phyloP scores from a whole-genome alignment of 2,329 filamentous ascomycete genomes.

The Aschersonia sp. region DNA sequence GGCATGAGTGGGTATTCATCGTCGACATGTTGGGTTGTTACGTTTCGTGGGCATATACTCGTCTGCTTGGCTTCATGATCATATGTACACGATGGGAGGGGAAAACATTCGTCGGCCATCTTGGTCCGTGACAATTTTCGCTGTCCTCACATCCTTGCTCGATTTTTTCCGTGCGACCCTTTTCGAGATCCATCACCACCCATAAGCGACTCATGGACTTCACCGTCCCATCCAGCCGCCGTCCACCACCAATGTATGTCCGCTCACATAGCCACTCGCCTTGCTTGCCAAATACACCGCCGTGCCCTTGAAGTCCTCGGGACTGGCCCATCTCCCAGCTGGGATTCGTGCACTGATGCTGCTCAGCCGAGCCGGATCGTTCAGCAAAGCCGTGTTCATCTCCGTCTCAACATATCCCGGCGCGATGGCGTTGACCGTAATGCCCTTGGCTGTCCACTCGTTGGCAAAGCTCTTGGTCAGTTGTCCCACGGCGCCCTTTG shows the following conservation, averaged over 20 bases:
- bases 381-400: slow-evolving; percentile 76
- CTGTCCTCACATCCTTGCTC: too few species aligned
- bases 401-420: slow-evolving; percentile 89
- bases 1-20: too few species aligned
- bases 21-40: too few species aligned
- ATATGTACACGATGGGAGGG: too few species aligned
- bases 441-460: slow-evolving; percentile 67
- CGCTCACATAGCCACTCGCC: slow-evolving; percentile 70
- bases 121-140: too few species aligned
- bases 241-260: slow-evolving; percentile 72
- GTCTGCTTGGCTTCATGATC: too few species aligned
- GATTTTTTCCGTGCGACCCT: too few species aligned
- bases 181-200: neutral
- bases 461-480: slow-evolving; percentile 76
- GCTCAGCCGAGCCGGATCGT: slow-evolving; percentile 52
- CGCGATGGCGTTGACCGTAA: slow-evolving; percentile 79
- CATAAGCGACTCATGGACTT: neutral
- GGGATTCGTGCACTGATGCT: slow-evolving; percentile 73
- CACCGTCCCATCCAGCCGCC: slow-evolving; percentile 88
- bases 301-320: slow-evolving; percentile 79
- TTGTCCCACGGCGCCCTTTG: slow-evolving; percentile 75
- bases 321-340: slow-evolving; percentile 66
- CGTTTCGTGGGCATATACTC: too few species aligned
- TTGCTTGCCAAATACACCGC: slow-evolving; percentile 63
- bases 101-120: too few species aligned